Base-by-base conservation (phyloP, 768 basidiomycete species). In the Pleurotus sapidus region DNA sequence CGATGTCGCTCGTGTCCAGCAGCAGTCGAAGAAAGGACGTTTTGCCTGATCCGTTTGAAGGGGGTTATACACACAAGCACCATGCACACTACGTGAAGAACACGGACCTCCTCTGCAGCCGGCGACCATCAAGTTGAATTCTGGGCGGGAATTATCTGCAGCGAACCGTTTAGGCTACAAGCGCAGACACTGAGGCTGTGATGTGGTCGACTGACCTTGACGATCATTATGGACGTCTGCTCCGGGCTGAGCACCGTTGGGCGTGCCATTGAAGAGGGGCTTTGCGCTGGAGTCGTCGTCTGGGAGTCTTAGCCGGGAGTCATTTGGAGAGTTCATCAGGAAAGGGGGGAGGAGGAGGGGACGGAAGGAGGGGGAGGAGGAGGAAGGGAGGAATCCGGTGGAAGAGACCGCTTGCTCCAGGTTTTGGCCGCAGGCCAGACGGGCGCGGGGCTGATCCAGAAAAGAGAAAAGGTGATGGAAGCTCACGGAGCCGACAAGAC, bases 11-110 rank as follows among this genome's bases (percentile, higher is more conserved):
- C 61, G 92, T 91, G 77, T 92, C 90, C 70, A 93, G 83, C 62
- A 94, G 79, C 65, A 93, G 88, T 57, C 90, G 84, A 67, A 93
- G 86, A 67, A 94, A 89, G 59, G 89, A 87, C 20, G 91, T 91
- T 81, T 94, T 94, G 73, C 89, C 84, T 80, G 76, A 74, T 73
- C 72, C 72, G 74, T 68, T 72, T 61, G 66, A 66, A 62, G 64
- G 53, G 63, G 59, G 65, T 61, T 55, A 64, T 57, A 55, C 60
- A 40, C 59, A 58, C 42, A 58, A 57, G 55, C 53, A 57, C 38
- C 48, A 57, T 48, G 49, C 48, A 54, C 56, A 57, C 60, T 57
- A 55, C 25, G 55, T 51, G 39, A 11, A 37, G 25, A 55, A 63
- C 42, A 77, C 79, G 64, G 58, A 75, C 81, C 89, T 74, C 88